A percentile compares a stretch with the other conserved stretches of the same genome.
Conservation (phyloP, 768 basidiomycete species). For the Exidia glandulosa region DNA sequence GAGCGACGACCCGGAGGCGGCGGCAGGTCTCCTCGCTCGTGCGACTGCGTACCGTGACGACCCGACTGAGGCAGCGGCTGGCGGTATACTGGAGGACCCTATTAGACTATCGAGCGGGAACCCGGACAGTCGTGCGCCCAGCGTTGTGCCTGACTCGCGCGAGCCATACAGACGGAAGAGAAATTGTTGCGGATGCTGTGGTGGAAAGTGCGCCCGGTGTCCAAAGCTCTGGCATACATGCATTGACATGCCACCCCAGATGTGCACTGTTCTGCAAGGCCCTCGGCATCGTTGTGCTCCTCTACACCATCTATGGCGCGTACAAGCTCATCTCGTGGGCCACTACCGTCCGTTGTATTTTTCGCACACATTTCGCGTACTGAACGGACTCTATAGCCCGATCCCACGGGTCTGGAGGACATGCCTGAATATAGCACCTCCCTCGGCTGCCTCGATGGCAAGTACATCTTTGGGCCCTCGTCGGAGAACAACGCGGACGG, state of each 20-base stretch:
- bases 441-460: constrained; percentile 36
- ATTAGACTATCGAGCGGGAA: constrained; percentile 3
- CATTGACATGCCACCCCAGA: constrained; percentile 19
- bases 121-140: constrained; percentile 15
- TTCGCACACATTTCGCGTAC: neutral
- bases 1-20: constrained; percentile 21
- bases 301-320: constrained; percentile 31
- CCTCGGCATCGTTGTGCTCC: constrained; percentile 35
- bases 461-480: constrained; percentile 22
- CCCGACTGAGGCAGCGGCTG: constrained; percentile 18
- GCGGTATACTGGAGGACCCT: constrained; percentile 23
- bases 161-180: constrained; percentile 13
- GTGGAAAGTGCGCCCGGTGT: constrained; percentile 30
- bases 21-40: constrained; percentile 13
- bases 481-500: constrained; percentile 22
- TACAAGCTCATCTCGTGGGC: constrained; percentile 38
- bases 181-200: constrained; percentile 42
- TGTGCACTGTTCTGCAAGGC: constrained; percentile 46
- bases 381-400: constrained; percentile 22
- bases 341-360: constrained; percentile 27
- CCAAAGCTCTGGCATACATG: neutral
- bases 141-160: constrained; percentile 18
- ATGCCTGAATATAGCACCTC: constrained; percentile 46
- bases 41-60: constrained; percentile 24
- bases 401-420: constrained; percentile 40